These are phyloP conservation scores for Cryptococcus floricola DNA, from an alignment of 1,284 basidiomycete species.

Conservation along the genomic window DNA sequence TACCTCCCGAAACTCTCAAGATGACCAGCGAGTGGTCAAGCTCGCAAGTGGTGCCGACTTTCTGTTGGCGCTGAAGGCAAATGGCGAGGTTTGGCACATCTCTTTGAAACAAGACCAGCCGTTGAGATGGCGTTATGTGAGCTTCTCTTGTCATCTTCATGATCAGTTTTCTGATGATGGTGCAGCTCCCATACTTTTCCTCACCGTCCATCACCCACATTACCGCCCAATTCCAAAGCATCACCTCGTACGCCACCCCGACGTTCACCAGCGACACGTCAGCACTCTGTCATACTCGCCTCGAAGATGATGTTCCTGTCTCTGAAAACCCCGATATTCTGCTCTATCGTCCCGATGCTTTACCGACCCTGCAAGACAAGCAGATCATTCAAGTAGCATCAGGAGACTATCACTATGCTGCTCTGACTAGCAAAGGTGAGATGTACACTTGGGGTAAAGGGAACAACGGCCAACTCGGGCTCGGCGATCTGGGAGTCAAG, in stretches of 20 bases:
- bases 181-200: constrained; percentile 38
- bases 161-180: not conserved
- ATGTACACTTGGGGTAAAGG: constrained; percentile 80
- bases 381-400: constrained; percentile 75
- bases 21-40: constrained; percentile 60
- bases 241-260: constrained; percentile 75
- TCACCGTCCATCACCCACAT: constrained; percentile 57
- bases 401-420: constrained; percentile 85
- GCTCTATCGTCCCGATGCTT: constrained; percentile 54
- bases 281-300: constrained; percentile 27
- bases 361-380: constrained; percentile 66
- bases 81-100: constrained; percentile 45
- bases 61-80: constrained; percentile 64
- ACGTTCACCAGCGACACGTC: constrained; percentile 48
- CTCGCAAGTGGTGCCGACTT: constrained; percentile 67
- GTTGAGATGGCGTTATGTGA: constrained; percentile 67
- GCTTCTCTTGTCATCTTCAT: constrained; percentile 25
- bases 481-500: constrained; percentile 52
- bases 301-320: constrained; percentile 22
- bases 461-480: constrained; percentile 72
- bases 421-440: constrained; percentile 70
- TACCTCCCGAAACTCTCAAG: constrained; percentile 22
- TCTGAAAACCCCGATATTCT: constrained; percentile 1
- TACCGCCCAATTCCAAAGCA: constrained; percentile 74
- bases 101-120: constrained; percentile 13